phyloP scores from a whole-genome alignment of 371 early-diverging fungal species.

The Lichtheimia ramosa region DNA sequence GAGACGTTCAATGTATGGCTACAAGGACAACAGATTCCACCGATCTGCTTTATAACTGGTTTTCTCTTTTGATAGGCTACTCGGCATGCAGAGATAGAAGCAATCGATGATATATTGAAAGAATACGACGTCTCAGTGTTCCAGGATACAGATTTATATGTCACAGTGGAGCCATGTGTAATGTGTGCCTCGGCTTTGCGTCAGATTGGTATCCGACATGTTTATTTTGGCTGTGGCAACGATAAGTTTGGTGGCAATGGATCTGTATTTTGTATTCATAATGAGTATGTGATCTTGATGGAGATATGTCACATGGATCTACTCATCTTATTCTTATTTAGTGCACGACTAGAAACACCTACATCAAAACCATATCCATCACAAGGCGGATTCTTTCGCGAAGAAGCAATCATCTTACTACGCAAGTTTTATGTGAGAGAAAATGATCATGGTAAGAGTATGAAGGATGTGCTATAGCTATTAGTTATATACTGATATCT shows the following conservation, averaged over 20 bases:
- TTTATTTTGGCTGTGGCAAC: constrained; percentile 90
- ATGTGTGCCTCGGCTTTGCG: constrained; percentile 97
- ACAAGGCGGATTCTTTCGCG: constrained; percentile 69
- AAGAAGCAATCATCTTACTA: constrained; percentile 86
- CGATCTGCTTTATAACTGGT: background rate
- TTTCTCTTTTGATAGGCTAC: constrained; percentile 64
- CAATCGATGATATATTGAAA: constrained; percentile 76
- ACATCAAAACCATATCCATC: constrained; percentile 54
- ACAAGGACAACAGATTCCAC: background rate
- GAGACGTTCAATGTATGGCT: constrained; percentile 79
- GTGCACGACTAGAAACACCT: constrained; percentile 25
- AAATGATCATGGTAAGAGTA: constrained; percentile 74
- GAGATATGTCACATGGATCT: background rate
- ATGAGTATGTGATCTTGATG: constrained; percentile 49
- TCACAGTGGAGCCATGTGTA: constrained; percentile 99
- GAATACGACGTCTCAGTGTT: constrained; percentile 49
- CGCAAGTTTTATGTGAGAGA: constrained; percentile 91
- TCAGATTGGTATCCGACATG: constrained; percentile 74
- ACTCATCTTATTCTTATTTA: background rate
- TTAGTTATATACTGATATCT: background rate
- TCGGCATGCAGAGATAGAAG: constrained; percentile 91
- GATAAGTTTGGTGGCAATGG: constrained; percentile 97
- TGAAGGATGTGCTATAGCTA: background rate
- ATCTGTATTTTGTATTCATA: constrained; percentile 75
- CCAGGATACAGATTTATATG: constrained; percentile 74